Base-by-base conservation (phyloP, 2,329 filamentous ascomycete genomes). In the Immersiporthe knoxdaviesiana region DNA sequence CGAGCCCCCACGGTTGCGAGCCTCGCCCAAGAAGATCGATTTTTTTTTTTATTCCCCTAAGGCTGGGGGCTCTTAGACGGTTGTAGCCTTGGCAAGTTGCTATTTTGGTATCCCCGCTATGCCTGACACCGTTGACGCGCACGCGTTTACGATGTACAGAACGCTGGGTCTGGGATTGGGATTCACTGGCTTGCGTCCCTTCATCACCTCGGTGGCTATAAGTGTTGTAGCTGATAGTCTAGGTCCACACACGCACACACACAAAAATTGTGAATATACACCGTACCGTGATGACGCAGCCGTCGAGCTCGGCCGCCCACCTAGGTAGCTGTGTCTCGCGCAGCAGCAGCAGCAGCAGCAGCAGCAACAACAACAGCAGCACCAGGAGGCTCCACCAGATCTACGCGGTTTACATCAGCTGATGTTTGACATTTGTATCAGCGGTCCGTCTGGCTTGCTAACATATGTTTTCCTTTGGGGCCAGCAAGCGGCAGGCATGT, bases 381-480 rank as follows among this genome's bases (percentile, higher is more conserved):
- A 16, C 7, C 3, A 2, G 24, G 11, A 39, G 37, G 37, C 67
- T 62, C 67, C 67, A 69, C 67, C 67, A 58, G 63, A 62, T 63
- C 52, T 66, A 41, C 64, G 56, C 32, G 56, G 62, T 56, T 62
- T 30, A 68, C 62, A 68, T 52, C 67, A 37, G 68, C 32, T 59
- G 64, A 64, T 67, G 68, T 69, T 69, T 69, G 63, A 67, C 50
- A 63, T 60, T 63, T 63, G 64, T 69, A 63, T 69, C 68, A 69
- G 68, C 67, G 21, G n/a, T 41, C 56, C 30, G 7, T 24, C 21
- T n/a, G 56, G 30, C 56, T 59, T 37, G 56, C 56, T n/a, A 21
- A 59, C 56, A 58, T 12, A 18, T 58, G 27, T 30, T 30, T 58
- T 18, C 18, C n/a, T n/a, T n/a, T n/a, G n/a, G 32, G 11, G 18